A percentile compares a stretch with the other conserved stretches of the same genome.
Evolutionary conservation across 805 yeast species (phyloP).

Genomic region (Yamadazyma scolyti): DNA sequence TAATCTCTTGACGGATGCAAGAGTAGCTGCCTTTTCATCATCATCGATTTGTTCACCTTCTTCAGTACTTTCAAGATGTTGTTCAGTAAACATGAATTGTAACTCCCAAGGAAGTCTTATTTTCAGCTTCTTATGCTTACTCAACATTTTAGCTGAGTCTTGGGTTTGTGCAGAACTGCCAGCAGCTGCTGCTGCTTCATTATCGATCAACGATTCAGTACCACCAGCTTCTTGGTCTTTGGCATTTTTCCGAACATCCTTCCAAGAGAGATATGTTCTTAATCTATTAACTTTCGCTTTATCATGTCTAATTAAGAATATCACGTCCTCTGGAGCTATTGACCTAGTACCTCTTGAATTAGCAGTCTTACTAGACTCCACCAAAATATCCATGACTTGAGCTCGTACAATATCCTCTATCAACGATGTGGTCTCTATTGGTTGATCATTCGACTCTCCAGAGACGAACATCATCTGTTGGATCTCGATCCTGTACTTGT

Average conservation of each 20-base stretch:
- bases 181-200: constrained; percentile 44
- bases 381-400: constrained; percentile 82
- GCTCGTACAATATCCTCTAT: constrained; percentile 94
- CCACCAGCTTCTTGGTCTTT: constrained; percentile 55
- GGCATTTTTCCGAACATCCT: constrained; percentile 84
- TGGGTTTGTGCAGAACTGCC: constrained; percentile 21
- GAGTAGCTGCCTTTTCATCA: constrained; percentile 83
- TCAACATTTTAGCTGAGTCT: constrained; percentile 40
- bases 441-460: constrained; percentile 94
- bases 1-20: constrained; percentile 82
- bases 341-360: constrained; percentile 76
- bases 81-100: constrained; percentile 89
- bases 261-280: constrained; percentile 92
- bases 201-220: constrained; percentile 46
- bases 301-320: constrained; percentile 88
- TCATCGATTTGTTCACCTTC: constrained; percentile 68
- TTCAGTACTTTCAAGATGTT: constrained; percentile 69
- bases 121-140: constrained; percentile 65
- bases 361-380: constrained; percentile 78
- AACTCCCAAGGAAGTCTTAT: constrained; percentile 93
- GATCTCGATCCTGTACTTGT: constrained; percentile 85
- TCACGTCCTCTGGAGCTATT: constrained; percentile 88
- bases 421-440: constrained; percentile 84
- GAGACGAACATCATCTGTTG: constrained; percentile 98
- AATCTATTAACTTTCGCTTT: constrained; percentile 89